phyloP scores from a whole-genome alignment of 2,329 filamentous ascomycete species.

The Bipolaris oryzae region DNA sequence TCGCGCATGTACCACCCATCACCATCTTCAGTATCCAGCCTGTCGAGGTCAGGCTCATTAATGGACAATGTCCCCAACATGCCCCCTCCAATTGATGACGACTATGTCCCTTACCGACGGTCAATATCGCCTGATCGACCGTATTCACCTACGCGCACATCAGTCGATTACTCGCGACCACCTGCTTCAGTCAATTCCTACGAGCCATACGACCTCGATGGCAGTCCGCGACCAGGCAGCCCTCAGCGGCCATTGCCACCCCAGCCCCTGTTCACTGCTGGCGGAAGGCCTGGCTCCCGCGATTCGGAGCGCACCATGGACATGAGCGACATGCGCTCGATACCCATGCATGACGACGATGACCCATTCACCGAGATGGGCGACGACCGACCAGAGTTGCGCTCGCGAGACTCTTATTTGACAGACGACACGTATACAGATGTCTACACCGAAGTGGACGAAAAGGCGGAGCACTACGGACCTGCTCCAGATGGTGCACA shows the following conservation, averaged over 20 bases:
- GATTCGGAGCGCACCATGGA: conserved; percentile 58
- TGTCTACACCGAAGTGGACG: conserved; percentile 49
- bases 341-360: conserved; percentile 66
- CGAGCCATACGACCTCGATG: conserved; percentile 87
- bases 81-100: conserved; percentile 65
- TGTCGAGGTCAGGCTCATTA: conserved; percentile 58
- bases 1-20: conserved; percentile 58
- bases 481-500: conserved; percentile 87
- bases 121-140: conserved; percentile 60
- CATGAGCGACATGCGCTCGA: conserved; percentile 73
- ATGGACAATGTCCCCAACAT: conserved; percentile 58
- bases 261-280: conserved; percentile 77
- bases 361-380: conserved; percentile 75
- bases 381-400: conserved; percentile 63
- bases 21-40: conserved; percentile 49
- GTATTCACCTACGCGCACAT: conserved; percentile 60
- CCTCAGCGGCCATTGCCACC: conserved; percentile 86
- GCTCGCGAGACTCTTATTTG: conserved; percentile 68
- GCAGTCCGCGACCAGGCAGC: conserved; percentile 84
- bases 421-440: conserved; percentile 67
- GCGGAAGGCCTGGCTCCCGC: conserved; percentile 52
- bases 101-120: conserved; percentile 64
- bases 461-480: conserved; percentile 80
- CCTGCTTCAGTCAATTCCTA: conserved; percentile 75
- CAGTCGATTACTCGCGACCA: conserved; percentile 71